These are phyloP conservation scores for Nigrospora osmanthi DNA, from an alignment of 2,329 filamentous ascomycete species.

Conservation along the genomic window DNA sequence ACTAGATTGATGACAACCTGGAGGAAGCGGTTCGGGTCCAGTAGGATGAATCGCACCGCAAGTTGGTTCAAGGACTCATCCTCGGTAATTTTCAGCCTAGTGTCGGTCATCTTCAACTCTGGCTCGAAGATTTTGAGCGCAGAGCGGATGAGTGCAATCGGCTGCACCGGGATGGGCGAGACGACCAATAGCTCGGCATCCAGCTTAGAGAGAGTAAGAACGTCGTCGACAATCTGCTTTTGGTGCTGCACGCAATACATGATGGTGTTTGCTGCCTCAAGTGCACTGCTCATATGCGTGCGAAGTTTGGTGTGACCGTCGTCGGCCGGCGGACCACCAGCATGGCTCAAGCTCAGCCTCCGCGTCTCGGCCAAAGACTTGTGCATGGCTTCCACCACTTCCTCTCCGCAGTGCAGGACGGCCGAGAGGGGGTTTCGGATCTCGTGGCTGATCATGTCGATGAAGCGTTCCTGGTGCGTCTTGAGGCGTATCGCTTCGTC, in stretches of 20 bases:
- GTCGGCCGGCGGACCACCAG: neutral
- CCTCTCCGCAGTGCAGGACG: slow-evolving; percentile 18
- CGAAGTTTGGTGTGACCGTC: slow-evolving; percentile 9
- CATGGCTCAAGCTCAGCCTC: neutral
- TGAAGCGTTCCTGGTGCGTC: slow-evolving; percentile 18
- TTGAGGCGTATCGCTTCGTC: slow-evolving; percentile 17
- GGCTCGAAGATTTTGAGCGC: slow-evolving; percentile 74
- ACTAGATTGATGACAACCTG: slow-evolving; percentile 76
- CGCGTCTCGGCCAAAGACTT: slow-evolving; percentile 5
- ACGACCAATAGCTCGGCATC: slow-evolving; percentile 69
- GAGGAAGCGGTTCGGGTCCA: slow-evolving; percentile 68
- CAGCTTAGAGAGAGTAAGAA: slow-evolving; percentile 66
- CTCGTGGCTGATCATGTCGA: slow-evolving; percentile 21
- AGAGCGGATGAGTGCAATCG: slow-evolving; percentile 56
- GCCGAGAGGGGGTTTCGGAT: slow-evolving; percentile 20
- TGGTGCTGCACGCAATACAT: slow-evolving; percentile 72
- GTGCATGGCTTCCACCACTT: slow-evolving; percentile 16
- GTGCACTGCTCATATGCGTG: slow-evolving; percentile 47
- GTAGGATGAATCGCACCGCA: slow-evolving; percentile 54
- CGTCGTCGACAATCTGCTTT: slow-evolving; percentile 71
- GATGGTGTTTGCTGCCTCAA: slow-evolving; percentile 72
- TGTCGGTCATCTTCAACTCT: slow-evolving; percentile 62
- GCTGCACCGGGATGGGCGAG: slow-evolving; percentile 62
- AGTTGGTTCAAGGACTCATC: slow-evolving; percentile 53
- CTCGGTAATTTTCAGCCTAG: slow-evolving; percentile 56